Evolutionary conservation across 129 eudicot species (phyloP).

Genomic region (Daucus carota): DNA sequence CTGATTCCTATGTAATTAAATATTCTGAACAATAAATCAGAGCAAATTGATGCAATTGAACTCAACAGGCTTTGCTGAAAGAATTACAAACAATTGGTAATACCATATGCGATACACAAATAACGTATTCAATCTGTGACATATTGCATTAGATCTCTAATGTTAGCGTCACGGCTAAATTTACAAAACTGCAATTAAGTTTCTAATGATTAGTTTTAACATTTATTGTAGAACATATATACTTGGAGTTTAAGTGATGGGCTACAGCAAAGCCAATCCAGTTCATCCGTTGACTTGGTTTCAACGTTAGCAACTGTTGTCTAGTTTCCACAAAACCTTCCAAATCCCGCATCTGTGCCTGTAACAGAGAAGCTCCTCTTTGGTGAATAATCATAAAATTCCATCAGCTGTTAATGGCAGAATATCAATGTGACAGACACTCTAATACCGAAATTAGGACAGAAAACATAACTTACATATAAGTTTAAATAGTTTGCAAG

Average conservation of each 20-base stretch:
- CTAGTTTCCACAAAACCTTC: constrained; percentile 96
- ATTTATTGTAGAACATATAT: constrained; percentile 11
- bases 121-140: background rate
- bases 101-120: background rate
- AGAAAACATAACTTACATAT: background rate
- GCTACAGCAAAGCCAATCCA: constrained; percentile 99
- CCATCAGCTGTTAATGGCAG: background rate
- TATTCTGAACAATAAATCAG: too few species aligned
- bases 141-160: background rate
- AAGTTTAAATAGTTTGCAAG: background rate
- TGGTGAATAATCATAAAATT: constrained; percentile 13
- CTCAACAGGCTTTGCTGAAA: too few species aligned
- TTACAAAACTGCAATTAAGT: background rate
- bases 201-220: background rate
- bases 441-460: background rate
- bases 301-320: constrained; percentile 82
- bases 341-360: constrained; percentile 99
- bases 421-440: background rate
- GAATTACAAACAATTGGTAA: background rate
- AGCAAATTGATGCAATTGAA: too few species aligned
- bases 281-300: constrained; percentile 98
- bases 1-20: too few species aligned
- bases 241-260: constrained; percentile 87
- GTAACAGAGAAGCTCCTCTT: constrained; percentile 17
- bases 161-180: background rate